phyloP scores from a whole-genome alignment of 2,329 filamentous ascomycete species.

The Neonectria neomacrospora region DNA sequence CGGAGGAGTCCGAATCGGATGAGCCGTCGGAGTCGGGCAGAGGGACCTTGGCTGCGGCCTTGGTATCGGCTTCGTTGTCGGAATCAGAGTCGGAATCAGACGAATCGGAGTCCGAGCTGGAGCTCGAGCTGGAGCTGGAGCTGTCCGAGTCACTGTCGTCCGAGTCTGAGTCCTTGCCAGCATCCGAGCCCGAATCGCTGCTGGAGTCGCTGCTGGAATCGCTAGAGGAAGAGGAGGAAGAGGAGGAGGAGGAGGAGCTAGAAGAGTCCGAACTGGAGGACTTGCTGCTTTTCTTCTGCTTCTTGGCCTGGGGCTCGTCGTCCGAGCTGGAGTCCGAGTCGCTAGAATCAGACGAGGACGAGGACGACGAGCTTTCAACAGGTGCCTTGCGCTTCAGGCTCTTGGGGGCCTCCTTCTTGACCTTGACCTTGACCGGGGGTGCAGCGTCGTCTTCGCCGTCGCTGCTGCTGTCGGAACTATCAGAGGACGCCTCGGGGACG shows the following conservation, averaged over 20 bases:
- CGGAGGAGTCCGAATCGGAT: slow-evolving; percentile 48
- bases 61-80: slow-evolving; percentile 49
- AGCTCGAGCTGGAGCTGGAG: slow-evolving; percentile 42
- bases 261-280: slow-evolving; percentile 45
- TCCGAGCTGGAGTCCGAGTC: slow-evolving; percentile 58
- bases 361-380: slow-evolving; percentile 44
- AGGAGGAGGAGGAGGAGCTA: slow-evolving; percentile 35
- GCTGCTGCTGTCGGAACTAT: slow-evolving; percentile 47
- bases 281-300: slow-evolving; percentile 51
- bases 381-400: slow-evolving; percentile 56
- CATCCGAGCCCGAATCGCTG: slow-evolving; percentile 49
- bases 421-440: slow-evolving; percentile 32
- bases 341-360: slow-evolving; percentile 50
- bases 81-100: slow-evolving; percentile 51
- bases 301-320: slow-evolving; percentile 64
- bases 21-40: slow-evolving; percentile 56
- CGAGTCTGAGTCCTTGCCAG: slow-evolving; percentile 46
- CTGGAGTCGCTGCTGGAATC: slow-evolving; percentile 39
- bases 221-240: slow-evolving; percentile 36
- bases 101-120: slow-evolving; percentile 51
- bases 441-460: slow-evolving; percentile 42
- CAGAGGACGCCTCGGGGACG: slow-evolving; percentile 47
- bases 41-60: slow-evolving; percentile 54
- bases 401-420: slow-evolving; percentile 32
- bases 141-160: slow-evolving; percentile 44